Percentiles rank a stretch among this genome's conserved stretches.
These are phyloP conservation scores for Triticum turgidum DNA, from an alignment of 176 grass and related monocot genomes.

Conservation along the genomic window DNA sequence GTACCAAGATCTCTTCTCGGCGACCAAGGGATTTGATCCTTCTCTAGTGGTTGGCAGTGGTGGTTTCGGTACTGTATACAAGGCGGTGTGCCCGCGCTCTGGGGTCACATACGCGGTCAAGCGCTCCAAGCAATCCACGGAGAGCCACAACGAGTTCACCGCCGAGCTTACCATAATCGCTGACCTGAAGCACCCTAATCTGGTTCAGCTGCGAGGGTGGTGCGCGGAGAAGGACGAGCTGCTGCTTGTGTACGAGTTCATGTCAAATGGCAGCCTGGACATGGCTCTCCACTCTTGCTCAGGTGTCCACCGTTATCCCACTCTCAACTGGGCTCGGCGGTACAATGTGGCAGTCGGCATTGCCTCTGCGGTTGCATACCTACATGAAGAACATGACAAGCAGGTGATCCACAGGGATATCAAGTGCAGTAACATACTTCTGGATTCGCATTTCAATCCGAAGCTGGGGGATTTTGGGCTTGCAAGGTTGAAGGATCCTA, in stretches of 20 bases:
- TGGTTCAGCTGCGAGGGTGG: constrained; percentile 57
- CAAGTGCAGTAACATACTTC: constrained; percentile 57
- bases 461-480: constrained; percentile 50
- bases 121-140: constrained; percentile 41
- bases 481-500: constrained; percentile 47
- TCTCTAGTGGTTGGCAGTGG: constrained; percentile 44
- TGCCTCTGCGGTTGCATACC: constrained; percentile 35
- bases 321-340: constrained; percentile 36
- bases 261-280: constrained; percentile 54
- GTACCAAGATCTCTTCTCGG: constrained; percentile 42
- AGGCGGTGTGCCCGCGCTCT: constrained; percentile 26
- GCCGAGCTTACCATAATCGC: constrained; percentile 50
- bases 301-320: not conserved
- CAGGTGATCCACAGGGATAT: constrained; percentile 67
- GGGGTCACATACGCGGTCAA: constrained; percentile 48
- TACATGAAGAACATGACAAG: constrained; percentile 49
- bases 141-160: constrained; percentile 45
- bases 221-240: constrained; percentile 49
- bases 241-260: constrained; percentile 58
- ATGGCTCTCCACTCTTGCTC: constrained; percentile 41
- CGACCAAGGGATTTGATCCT: constrained; percentile 44
- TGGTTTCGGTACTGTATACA: constrained; percentile 49
- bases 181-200: constrained; percentile 51
- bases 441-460: constrained; percentile 41
- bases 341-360: constrained; percentile 53